These are phyloP conservation scores for Daedaleopsis nitida DNA, from an alignment of 768 basidiomycete genomes.

Conservation along the genomic window DNA sequence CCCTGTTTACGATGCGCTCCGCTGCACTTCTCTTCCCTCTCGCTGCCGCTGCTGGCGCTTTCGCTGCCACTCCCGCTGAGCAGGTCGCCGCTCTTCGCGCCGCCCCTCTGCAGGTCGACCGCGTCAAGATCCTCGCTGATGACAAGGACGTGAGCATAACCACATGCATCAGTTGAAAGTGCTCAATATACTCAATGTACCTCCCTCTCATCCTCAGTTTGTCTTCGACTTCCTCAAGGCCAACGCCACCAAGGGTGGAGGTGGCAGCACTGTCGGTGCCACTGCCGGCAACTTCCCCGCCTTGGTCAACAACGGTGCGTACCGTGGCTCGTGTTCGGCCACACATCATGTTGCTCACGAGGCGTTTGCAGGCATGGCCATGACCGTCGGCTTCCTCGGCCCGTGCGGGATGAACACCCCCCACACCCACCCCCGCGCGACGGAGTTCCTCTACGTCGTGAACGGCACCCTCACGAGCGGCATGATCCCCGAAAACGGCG, in stretches of 20 bases:
- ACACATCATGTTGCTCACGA: neutral
- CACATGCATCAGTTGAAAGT: neutral
- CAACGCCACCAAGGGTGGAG: constrained; percentile 23
- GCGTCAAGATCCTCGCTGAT: constrained; percentile 25
- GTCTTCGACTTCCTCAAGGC: constrained; percentile 33
- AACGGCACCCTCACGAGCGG: constrained; percentile 32
- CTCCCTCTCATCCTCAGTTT: constrained; percentile 18
- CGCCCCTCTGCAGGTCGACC: constrained; percentile 25
- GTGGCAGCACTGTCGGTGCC: constrained; percentile 29
- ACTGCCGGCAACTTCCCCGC: constrained; percentile 31
- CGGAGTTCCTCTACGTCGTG: constrained; percentile 34
- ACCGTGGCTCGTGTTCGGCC: neutral
- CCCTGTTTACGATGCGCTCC: constrained; percentile 23
- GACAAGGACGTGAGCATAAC: constrained; percentile 22
- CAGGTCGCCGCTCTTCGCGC: constrained; percentile 23
- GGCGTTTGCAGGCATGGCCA: constrained; percentile 21
- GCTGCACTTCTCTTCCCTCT: constrained; percentile 14
- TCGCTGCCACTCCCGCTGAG: constrained; percentile 16
- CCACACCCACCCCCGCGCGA: constrained; percentile 38
- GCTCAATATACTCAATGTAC: neutral
- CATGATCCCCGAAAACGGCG: constrained; percentile 33
- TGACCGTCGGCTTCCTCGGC: constrained; percentile 31
- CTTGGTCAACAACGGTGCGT: constrained; percentile 27
- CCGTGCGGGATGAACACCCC: constrained; percentile 39
- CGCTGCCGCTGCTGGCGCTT: constrained; percentile 15